phyloP scores from a whole-genome alignment of 129 eudicot species.

The Sambucus nigra region DNA sequence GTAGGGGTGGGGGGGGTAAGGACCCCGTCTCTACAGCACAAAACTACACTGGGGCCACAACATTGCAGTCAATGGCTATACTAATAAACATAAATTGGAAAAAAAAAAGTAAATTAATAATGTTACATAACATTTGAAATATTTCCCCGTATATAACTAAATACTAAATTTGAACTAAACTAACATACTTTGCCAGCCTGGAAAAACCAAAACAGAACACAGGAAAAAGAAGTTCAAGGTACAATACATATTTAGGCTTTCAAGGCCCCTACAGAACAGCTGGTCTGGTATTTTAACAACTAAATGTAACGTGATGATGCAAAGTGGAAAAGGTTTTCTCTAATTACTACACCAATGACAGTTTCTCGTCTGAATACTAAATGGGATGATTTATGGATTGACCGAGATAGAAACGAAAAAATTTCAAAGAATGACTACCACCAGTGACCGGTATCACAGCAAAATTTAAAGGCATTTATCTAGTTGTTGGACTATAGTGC shows the following conservation, averaged over 20 bases:
- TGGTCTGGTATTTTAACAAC: neutral
- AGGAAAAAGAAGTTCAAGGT: neutral
- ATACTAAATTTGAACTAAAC: neutral
- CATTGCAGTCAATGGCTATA: neutral
- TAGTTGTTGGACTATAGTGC: too few relatives aligned
- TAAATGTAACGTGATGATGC: too few relatives aligned
- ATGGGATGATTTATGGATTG: too few relatives aligned
- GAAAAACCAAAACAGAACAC: neutral
- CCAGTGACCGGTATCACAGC: too few relatives aligned
- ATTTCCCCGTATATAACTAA: neutral
- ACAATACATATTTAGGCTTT: neutral
- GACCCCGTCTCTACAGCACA: conserved; percentile 7
- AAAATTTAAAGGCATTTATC: too few relatives aligned
- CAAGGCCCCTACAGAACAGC: neutral
- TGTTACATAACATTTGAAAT: neutral
- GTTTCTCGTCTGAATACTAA: too few relatives aligned
- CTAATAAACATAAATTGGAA: neutral
- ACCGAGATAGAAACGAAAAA: too few relatives aligned
- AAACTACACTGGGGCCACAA: neutral
- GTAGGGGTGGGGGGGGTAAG: neutral
- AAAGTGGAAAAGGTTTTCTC: too few relatives aligned
- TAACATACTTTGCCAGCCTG: neutral
- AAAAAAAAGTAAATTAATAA: neutral
- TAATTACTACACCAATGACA: too few relatives aligned
- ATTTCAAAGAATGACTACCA: too few relatives aligned